Conservation (phyloP, 2,329 filamentous ascomycete genomes). For the Xylariaceae sp. region DNA sequence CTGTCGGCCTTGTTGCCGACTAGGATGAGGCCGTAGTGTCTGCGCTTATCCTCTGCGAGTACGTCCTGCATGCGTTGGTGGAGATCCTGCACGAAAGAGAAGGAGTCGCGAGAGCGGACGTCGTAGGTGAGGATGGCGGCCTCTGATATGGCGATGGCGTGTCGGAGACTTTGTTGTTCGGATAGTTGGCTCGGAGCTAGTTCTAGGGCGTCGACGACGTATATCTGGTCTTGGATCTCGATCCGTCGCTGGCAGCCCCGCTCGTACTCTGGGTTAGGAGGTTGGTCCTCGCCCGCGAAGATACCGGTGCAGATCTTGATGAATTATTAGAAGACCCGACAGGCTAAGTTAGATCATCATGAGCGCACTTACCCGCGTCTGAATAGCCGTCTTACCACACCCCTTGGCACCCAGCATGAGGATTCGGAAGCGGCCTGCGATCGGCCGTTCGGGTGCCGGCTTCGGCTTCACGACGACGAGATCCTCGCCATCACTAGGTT, state of each 20-base stretch:
- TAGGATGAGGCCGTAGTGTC: conserved; percentile 21
- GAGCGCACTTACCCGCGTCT: conserved; percentile 32
- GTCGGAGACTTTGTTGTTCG: conserved; percentile 32
- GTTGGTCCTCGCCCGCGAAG: conserved; percentile 25
- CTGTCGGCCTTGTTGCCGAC: conserved; percentile 36
- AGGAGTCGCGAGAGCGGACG: conserved; percentile 28
- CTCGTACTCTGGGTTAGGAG: conserved; percentile 26
- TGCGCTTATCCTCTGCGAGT: conserved; percentile 18
- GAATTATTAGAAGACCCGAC: neutral
- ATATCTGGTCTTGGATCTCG: conserved; percentile 30
- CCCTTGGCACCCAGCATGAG: conserved; percentile 37
- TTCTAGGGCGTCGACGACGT: conserved; percentile 37
- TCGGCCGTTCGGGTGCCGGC: conserved; percentile 16
- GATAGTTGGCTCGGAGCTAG: conserved; percentile 33
- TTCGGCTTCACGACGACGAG: conserved; percentile 19
- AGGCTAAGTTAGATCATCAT: neutral
- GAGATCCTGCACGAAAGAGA: conserved; percentile 15
- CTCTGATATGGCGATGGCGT: conserved; percentile 38
- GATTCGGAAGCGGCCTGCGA: conserved; percentile 36
- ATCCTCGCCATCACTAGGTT: conserved; percentile 30
- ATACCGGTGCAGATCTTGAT: conserved; percentile 32
- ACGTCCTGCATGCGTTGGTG: conserved; percentile 26
- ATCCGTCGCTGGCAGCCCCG: conserved; percentile 34
- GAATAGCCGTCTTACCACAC: conserved; percentile 39
- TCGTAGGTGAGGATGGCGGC: conserved; percentile 33